Conservation (phyloP, 2,329 filamentous ascomycete genomes). For the Clarireedia paspali region DNA sequence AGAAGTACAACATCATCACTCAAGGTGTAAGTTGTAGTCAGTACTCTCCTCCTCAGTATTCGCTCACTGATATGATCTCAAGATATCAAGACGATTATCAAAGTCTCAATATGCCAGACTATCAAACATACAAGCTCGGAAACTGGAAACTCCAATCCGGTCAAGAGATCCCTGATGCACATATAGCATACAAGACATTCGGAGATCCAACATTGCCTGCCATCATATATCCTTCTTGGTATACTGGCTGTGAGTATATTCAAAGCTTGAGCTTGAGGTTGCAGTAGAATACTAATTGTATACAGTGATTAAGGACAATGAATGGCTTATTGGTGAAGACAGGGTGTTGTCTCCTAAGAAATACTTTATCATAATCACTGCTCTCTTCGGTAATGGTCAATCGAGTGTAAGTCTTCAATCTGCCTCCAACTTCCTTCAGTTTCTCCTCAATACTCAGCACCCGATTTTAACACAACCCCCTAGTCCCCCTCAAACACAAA, state of each 20-base stretch:
- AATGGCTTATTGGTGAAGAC: constrained; percentile 54
- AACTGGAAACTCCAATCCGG: constrained; percentile 62
- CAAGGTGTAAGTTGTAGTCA: background rate
- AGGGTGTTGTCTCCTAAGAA: constrained; percentile 52
- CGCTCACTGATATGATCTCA: background rate
- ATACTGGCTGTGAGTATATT: constrained; percentile 46
- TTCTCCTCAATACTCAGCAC: too few relatives aligned
- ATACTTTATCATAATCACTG: constrained; percentile 62
- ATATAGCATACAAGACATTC: constrained; percentile 71
- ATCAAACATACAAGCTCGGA: constrained; percentile 49
- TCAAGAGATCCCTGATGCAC: constrained; percentile 51
- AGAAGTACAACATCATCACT: background rate
- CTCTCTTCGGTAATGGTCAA: constrained; percentile 62
- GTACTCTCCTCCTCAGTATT: background rate
- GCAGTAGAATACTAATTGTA: constrained; percentile 1
- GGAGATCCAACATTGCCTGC: constrained; percentile 54
- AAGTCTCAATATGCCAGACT: constrained; percentile 13
- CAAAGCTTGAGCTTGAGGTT: background rate
- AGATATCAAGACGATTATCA: background rate
- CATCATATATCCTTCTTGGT: constrained; percentile 74
- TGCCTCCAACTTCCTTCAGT: background rate
- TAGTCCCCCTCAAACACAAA: constrained; percentile 54
- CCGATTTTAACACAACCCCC: background rate
- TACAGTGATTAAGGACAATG: constrained; percentile 57
- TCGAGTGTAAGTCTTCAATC: constrained; percentile 36